A percentile compares a stretch with the other conserved stretches of the same genome.
Conservation (phyloP, 257 asterid genomes). For the Gardenia jasminoides region DNA sequence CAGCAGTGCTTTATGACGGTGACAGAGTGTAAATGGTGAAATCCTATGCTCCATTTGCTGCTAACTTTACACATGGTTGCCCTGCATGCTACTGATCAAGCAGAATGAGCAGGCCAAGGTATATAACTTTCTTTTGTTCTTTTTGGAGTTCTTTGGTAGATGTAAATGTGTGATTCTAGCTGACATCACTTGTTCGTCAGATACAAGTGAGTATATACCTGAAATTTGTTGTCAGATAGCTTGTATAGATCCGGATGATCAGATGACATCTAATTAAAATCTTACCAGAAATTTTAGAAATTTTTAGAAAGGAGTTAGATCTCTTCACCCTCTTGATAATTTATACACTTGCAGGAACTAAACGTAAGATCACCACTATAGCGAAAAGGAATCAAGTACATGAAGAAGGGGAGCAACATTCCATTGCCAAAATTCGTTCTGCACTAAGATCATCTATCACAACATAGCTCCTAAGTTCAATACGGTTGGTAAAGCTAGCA, state of each 20-base stretch:
- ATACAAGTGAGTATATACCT: not conserved
- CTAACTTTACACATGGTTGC: not conserved
- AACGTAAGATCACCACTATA: too few species aligned
- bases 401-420: not conserved
- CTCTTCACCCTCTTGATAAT: not conserved
- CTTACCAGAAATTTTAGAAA: not conserved
- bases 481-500: slow-evolving; percentile 29
- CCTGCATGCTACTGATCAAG: not conserved
- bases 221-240: slow-evolving; percentile 8
- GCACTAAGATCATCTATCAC: slow-evolving; percentile 9
- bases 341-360: not conserved
- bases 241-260: not conserved
- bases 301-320: not conserved
- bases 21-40: not conserved
- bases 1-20: not conserved
- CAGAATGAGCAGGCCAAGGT: slow-evolving; percentile 5
- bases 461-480: slow-evolving; percentile 22
- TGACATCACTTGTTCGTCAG: not conserved
- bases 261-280: not conserved
- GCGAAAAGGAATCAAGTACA: not conserved
- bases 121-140: not conserved
- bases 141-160: not conserved
- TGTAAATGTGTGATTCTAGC: not conserved
- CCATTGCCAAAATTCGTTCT: not conserved
- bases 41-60: not conserved